phyloP scores from a whole-genome alignment of 73 alveolate species.

The Tetrahymena elliotti region DNA sequence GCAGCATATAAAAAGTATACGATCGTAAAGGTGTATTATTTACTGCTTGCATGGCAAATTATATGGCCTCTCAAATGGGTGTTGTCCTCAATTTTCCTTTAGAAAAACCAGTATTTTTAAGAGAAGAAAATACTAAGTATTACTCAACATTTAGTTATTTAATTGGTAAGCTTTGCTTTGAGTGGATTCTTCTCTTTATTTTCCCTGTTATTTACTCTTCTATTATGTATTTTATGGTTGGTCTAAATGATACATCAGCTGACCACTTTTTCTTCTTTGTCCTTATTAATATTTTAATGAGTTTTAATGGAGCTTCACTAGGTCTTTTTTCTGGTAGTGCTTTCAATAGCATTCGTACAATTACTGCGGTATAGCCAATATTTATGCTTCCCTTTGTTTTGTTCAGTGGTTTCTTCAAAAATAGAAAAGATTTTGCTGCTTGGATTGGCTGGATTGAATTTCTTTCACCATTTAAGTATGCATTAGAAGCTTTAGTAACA shows the following conservation, averaged over 20 bases:
- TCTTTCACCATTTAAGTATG: constrained; percentile 61
- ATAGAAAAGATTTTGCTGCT: constrained; percentile 35
- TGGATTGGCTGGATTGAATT: constrained; percentile 70
- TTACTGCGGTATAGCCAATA: constrained; percentile 46
- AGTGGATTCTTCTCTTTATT: neutral
- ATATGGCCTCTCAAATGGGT: constrained; percentile 16
- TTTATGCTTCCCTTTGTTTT: constrained; percentile 55
- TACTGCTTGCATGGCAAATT: constrained; percentile 1
- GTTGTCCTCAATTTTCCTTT: constrained; percentile 19
- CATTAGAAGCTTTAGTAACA: constrained; percentile 48
- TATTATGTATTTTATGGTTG: constrained; percentile 39
- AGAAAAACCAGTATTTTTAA: constrained; percentile 33
- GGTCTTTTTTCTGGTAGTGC: constrained; percentile 61
- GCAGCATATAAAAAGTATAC: neutral
- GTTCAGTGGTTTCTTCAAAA: constrained; percentile 61
- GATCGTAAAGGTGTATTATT: constrained; percentile 3
- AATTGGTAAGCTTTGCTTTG: constrained; percentile 17
- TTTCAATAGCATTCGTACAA: constrained; percentile 37
- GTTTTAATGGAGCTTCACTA: constrained; percentile 21
- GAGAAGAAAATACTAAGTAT: constrained; percentile 31
- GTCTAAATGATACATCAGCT: neutral
- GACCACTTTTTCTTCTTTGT: constrained; percentile 12
- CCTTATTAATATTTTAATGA: neutral
- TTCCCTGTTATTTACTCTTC: constrained; percentile 12
- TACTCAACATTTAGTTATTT: constrained; percentile 32